Conservation (phyloP, 371 early-diverging fungal genomes). For the Lichtheimia corymbifera region DNA sequence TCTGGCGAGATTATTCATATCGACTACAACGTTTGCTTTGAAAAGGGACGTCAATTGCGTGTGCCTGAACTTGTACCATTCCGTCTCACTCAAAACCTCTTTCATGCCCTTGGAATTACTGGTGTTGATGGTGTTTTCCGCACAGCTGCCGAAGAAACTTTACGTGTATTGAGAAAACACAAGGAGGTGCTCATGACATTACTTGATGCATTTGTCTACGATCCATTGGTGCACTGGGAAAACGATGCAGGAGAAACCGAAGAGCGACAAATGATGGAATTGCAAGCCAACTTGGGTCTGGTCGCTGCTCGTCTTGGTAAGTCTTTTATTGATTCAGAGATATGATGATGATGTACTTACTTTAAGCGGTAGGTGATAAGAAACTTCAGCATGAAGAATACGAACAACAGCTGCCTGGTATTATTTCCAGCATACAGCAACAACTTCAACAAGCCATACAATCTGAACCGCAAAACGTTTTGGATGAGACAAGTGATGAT, state of each 20-base stretch:
- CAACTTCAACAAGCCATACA: slow-evolving; percentile 29
- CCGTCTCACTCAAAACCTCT: slow-evolving; percentile 89
- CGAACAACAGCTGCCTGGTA: slow-evolving; percentile 10
- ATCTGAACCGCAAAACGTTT: neutral
- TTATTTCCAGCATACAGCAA: slow-evolving; percentile 14
- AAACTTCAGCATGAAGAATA: slow-evolving; percentile 26
- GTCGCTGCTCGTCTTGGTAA: slow-evolving; percentile 41
- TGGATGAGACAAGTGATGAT: slow-evolving; percentile 13
- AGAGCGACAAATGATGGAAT: slow-evolving; percentile 39
- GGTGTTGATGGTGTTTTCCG: slow-evolving; percentile 84
- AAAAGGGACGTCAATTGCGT: slow-evolving; percentile 84
- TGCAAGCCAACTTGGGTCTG: slow-evolving; percentile 38
- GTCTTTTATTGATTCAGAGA: neutral
- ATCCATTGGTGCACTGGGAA: slow-evolving; percentile 81
- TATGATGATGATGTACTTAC: neutral
- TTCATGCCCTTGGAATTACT: slow-evolving; percentile 76
- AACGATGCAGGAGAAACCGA: slow-evolving; percentile 44
- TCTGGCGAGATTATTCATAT: slow-evolving; percentile 96
- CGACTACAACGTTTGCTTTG: slow-evolving; percentile 98
- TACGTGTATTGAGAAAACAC: slow-evolving; percentile 78
- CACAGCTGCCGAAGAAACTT: slow-evolving; percentile 68
- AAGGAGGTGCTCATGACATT: slow-evolving; percentile 82
- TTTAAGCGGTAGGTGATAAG: slow-evolving; percentile 20
- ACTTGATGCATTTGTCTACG: slow-evolving; percentile 92
- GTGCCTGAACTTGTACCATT: slow-evolving; percentile 98